These are phyloP conservation scores for Ampelocalamus luodianensis DNA, from an alignment of 176 grass and related monocot genomes.

Conservation along the genomic window DNA sequence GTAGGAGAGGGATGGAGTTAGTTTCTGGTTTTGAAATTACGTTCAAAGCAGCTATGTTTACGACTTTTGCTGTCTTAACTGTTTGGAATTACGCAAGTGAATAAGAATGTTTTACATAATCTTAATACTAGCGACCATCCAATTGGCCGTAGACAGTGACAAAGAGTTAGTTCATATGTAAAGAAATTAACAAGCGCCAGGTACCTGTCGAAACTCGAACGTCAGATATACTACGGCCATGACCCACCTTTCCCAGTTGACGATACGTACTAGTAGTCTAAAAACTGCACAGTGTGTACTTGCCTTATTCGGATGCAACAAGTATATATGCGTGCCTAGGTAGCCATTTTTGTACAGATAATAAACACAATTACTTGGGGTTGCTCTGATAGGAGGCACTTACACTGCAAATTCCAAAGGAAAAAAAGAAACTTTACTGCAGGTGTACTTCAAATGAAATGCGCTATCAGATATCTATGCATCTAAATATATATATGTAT, in stretches of 20 bases:
- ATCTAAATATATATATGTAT: too few species aligned
- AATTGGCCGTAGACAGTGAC: not conserved
- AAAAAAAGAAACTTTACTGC: too few species aligned
- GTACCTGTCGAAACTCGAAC: not conserved
- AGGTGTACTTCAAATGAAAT: not conserved
- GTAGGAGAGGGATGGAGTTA: too few species aligned
- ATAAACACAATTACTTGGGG: not conserved
- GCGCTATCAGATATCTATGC: not conserved
- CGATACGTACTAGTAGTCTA: not conserved
- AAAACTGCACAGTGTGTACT: not conserved
- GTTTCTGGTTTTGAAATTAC: too few species aligned
- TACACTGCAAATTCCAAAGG: too few species aligned
- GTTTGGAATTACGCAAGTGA: not conserved
- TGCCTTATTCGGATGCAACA: conserved; percentile 3
- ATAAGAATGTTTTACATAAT: too few species aligned
- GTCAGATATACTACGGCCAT: not conserved
- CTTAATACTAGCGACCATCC: too few species aligned
- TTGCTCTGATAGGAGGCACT: too few species aligned
- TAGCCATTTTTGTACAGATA: not conserved
- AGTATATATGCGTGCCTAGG: not conserved
- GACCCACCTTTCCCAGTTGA: not conserved
- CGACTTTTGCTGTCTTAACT: not conserved
- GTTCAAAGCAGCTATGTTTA: too few species aligned
- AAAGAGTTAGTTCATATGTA: too few species aligned
- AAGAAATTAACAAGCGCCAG: not conserved